Evolutionary conservation across 176 grass and related monocot species (phyloP), one percentile per base, ranked within the genome.

Genomic region (Musa schizocarpa): DNA sequence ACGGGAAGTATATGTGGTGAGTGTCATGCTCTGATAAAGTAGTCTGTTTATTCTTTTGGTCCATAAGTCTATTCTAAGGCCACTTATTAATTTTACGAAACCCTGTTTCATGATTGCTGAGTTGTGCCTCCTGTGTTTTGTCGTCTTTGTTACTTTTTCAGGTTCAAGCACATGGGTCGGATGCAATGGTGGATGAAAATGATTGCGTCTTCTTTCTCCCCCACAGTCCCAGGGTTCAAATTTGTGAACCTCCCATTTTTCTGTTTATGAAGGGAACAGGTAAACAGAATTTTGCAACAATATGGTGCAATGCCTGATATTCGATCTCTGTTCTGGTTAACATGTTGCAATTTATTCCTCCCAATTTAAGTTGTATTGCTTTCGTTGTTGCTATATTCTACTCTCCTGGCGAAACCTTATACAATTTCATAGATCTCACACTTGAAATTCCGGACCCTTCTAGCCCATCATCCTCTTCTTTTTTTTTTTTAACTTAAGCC

Each of bases 241-340:
- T 93, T 50, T 86, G 90, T 7, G 95, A 85, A 16, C 22, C 78
- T 0, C 95, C 95, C 13, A 87, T 98, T 65, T 98, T 98, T 81
- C 74, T 98, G 61, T 98, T 98, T 86, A 98, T 98, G 95, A 98
- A 98, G 81, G 95, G 95, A 76, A 98, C 95, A 84, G 90, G 95
- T 94, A 67, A 1, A 21, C 76, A 79, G 6, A 61, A 11, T 3
- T 6, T 65, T 65, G 23, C 0, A 0, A 27, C 22, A 27, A 21
- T 64, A 64, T 11, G 4, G 21, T 43, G 34, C 34, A 43, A 43
- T 43, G 34, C 4, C 4, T 43, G 34, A 43, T 43, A 43, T 6
- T 43, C 4, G 34, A 43, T 43, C 34, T 6, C 34, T 43, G 34
- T 43, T 43, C 34, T 43, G 34, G 4, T 43, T 43, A 43, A 43